These are phyloP conservation scores for Margaritispora aquatica DNA, from an alignment of 495 filamentous ascomycete genomes.

Conservation along the genomic window DNA sequence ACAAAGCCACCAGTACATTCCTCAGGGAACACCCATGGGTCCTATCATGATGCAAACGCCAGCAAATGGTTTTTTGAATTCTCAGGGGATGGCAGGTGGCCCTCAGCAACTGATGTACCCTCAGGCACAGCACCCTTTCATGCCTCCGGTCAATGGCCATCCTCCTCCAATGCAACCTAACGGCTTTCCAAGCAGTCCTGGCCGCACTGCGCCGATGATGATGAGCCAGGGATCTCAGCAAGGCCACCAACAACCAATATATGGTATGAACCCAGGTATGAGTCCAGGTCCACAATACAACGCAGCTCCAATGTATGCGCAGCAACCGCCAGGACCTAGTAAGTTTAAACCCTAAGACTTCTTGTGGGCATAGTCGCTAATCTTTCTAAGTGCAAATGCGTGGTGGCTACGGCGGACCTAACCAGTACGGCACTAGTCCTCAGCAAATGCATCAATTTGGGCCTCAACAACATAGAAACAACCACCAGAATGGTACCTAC, in stretches of 20 bases:
- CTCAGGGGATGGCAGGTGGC: constrained; percentile 51
- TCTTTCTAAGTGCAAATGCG: constrained; percentile 47
- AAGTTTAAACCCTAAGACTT: constrained; percentile 33
- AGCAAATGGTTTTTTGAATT: constrained; percentile 35
- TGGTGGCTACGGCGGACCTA: constrained; percentile 53
- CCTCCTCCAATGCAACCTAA: constrained; percentile 58
- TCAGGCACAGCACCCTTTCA: constrained; percentile 59
- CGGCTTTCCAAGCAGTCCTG: constrained; percentile 72
- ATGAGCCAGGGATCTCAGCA: constrained; percentile 70
- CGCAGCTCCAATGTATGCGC: constrained; percentile 54
- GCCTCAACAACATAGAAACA: constrained; percentile 52
- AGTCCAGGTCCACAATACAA: constrained; percentile 54
- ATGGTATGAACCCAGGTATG: constrained; percentile 57
- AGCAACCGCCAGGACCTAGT: constrained; percentile 60
- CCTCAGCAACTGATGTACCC: constrained; percentile 68
- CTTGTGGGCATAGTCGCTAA: constrained; percentile 19
- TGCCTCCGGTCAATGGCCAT: constrained; percentile 51
- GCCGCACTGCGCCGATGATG: constrained; percentile 74
- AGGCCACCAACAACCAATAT: constrained; percentile 70
- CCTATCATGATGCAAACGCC: constrained; percentile 76
- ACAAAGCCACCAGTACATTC: constrained; percentile 59
- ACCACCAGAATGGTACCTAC: constrained; percentile 28
- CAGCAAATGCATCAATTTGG: constrained; percentile 59
- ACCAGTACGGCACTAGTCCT: constrained; percentile 55
- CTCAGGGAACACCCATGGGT: constrained; percentile 59